These are phyloP conservation scores for Catharanthus roseus DNA, from an alignment of 257 asterid genomes.

Conservation along the genomic window DNA sequence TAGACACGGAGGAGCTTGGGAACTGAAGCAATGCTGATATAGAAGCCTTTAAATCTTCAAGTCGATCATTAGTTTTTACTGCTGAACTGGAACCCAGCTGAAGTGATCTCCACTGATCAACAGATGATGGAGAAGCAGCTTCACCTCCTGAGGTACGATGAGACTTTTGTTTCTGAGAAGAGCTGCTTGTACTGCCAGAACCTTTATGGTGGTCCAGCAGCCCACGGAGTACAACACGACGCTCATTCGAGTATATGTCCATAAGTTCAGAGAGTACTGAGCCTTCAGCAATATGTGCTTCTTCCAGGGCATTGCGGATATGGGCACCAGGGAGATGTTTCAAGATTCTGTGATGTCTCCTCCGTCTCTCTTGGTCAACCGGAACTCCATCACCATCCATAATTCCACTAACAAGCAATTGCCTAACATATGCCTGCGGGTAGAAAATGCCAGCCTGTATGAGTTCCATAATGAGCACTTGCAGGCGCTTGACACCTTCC, in stretches of 20 bases:
- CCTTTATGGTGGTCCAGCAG: slow-evolving; percentile 41
- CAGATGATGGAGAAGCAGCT: slow-evolving; percentile 42
- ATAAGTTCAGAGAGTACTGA: slow-evolving; percentile 51
- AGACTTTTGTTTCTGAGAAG: slow-evolving; percentile 42
- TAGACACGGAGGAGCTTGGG: slow-evolving; percentile 36
- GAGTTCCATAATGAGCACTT: slow-evolving; percentile 71
- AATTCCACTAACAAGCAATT: slow-evolving; percentile 85
- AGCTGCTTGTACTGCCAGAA: slow-evolving; percentile 25
- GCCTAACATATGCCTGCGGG: slow-evolving; percentile 91
- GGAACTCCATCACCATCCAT: slow-evolving; percentile 65
- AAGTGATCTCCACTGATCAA: slow-evolving; percentile 47
- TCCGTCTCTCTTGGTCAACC: slow-evolving; percentile 52
- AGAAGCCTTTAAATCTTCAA: slow-evolving; percentile 70
- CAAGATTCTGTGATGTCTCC: slow-evolving; percentile 80
- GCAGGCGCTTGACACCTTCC: slow-evolving; percentile 78
- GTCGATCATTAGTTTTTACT: slow-evolving; percentile 26
- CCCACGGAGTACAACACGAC: slow-evolving; percentile 67
- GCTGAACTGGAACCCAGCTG: slow-evolving; percentile 34
- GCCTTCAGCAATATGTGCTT: slow-evolving; percentile 54
- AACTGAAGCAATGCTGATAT: slow-evolving; percentile 58
- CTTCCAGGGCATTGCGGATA: slow-evolving; percentile 58
- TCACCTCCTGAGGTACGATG: slow-evolving; percentile 31
- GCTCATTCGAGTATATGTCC: slow-evolving; percentile 68
- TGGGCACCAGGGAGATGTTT: slow-evolving; percentile 78
- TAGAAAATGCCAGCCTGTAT: slow-evolving; percentile 70